Conservation (phyloP, 2,329 filamentous ascomycete species). For the Ophiosphaerella herpotricha region DNA sequence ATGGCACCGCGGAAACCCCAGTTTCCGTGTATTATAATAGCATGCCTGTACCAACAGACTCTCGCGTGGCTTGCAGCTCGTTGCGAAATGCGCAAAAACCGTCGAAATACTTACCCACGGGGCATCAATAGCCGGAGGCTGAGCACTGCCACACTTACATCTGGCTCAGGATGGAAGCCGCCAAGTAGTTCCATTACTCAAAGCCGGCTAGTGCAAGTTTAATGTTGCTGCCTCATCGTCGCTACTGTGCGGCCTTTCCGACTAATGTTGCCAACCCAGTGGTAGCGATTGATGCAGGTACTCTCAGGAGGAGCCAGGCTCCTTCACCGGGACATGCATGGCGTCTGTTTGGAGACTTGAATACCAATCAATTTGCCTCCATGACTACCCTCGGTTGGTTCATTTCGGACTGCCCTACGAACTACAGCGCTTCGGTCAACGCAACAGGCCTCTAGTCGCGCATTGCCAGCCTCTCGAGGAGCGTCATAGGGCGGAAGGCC, state of each 20-base stretch:
- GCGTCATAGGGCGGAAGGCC: constrained; percentile 29
- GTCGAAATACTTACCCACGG: neutral
- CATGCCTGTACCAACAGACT: too few species aligned
- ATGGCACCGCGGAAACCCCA: neutral
- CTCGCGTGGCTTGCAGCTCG: neutral
- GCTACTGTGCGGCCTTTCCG: constrained; percentile 25
- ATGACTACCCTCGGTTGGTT: constrained; percentile 6
- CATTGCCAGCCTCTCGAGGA: constrained; percentile 12
- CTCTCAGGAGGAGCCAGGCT: constrained; percentile 15
- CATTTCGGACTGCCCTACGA: constrained; percentile 18
- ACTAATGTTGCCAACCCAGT: constrained; percentile 25
- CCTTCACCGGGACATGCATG: constrained; percentile 20
- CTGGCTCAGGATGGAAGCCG: constrained; percentile 12
- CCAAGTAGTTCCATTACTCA: constrained; percentile 6
- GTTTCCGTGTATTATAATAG: neutral
- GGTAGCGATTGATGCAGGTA: constrained; percentile 37
- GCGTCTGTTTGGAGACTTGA: constrained; percentile 10
- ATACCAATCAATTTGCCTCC: constrained; percentile 10
- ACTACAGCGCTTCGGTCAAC: constrained; percentile 21
- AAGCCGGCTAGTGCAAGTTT: constrained; percentile 9
- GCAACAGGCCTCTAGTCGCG: constrained; percentile 20
- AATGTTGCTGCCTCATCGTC: constrained; percentile 22
- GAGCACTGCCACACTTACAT: constrained; percentile 34
- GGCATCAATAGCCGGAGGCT: constrained; percentile 27
- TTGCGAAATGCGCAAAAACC: neutral